Evolutionary conservation across 257 asterid species (phyloP), one percentile per base, ranked within the genome.

Genomic region (Galeopsis tetrahit): DNA sequence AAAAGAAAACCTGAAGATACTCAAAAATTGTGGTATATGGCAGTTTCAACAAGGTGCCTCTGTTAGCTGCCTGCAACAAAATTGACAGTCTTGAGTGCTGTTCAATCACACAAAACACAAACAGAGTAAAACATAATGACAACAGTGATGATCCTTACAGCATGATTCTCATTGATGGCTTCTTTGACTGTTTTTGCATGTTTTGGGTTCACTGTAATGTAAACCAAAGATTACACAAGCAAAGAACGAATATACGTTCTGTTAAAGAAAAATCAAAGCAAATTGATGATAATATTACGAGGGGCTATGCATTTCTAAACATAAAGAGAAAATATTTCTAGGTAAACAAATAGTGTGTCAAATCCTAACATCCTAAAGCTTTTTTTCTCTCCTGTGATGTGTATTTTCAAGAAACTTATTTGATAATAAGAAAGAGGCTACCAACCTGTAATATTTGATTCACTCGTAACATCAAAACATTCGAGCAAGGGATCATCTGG

Each of bases 401-500:
- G 7, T 14, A 10, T n/a, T n/a, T 61, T 43, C 13, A 48, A 51
- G 8, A 14, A 70, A 49, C 7, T 6, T 7, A 38, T 57, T 43
- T 7, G 48, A 38, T 31, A 44, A 60, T 65, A 17, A 76, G 13
- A 69, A 53, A 72, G 69, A 55, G 63, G 40, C 65, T 40, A 65
- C 86, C 65, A 56, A 94, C 97, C 99, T 79, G 83, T 79, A 76
- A 90, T 68, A 78, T 74, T 77, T 71, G 92, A 83, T 42, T 78
- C 88, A 72, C 77, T 75, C 6, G 81, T 68, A 48, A 83, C 81
- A 53, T 87, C 87, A 67, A 94, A 85, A 79, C 98, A 91, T 68
- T 89, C 89, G 9, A 94, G 95, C 81, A 94, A 77, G 44, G 98
- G 92, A 87, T 94, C 89, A 59, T 91, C 95, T n/a, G 98, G 96